Evolutionary conservation across 2,329 filamentous ascomycete genomes (phyloP).

Genomic region (Cordyceps javanica): DNA sequence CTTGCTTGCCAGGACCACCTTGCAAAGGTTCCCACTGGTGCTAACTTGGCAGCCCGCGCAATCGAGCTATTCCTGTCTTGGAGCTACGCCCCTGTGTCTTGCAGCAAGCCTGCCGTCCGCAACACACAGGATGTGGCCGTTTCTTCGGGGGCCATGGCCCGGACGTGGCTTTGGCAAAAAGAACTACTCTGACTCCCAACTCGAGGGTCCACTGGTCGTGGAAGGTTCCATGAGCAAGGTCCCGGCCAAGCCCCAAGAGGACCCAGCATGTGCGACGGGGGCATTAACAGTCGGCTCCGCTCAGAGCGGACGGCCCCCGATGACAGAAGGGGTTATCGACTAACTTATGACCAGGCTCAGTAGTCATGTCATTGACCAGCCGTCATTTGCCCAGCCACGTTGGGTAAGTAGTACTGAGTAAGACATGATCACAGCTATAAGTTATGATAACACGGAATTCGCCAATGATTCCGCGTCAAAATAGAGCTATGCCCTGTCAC

Average conservation of each 20-base stretch:
- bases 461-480: not conserved
- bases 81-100: slow-evolving; percentile 7
- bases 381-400: not conserved
- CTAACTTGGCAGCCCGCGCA: not conserved
- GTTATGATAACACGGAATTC: not conserved
- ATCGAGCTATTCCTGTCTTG: slow-evolving; percentile 8
- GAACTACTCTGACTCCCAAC: not conserved
- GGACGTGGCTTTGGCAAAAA: not conserved
- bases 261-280: slow-evolving; percentile 9
- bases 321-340: not conserved
- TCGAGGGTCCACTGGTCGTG: not conserved
- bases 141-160: not conserved
- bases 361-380: slow-evolving; percentile 1
- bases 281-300: slow-evolving; percentile 6
- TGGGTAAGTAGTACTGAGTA: not conserved
- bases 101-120: not conserved
- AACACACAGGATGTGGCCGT: not conserved
- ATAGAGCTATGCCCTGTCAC: not conserved
- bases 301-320: not conserved
- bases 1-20: not conserved
- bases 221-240: slow-evolving; percentile 2
- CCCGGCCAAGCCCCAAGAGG: not conserved
- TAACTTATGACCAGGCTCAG: not conserved
- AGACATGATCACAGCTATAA: not conserved
- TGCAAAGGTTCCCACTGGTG: not conserved